Base-by-base conservation (phyloP, 495 filamentous ascomycete species). In the Parmelia sp. region DNA sequence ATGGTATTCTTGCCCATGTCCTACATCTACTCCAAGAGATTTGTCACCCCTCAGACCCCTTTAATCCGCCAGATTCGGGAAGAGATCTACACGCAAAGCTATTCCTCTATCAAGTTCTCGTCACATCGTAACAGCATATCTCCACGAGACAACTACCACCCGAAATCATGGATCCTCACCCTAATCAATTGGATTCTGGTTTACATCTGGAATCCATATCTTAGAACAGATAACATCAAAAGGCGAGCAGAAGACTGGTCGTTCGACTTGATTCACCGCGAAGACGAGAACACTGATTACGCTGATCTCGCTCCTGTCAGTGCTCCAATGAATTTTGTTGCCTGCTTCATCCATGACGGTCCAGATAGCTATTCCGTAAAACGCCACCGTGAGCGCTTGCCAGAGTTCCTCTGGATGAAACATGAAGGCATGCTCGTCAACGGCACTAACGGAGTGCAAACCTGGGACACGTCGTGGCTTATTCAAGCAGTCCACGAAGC, bases 381-480 rank as follows among this genome's bases (percentile, higher is more conserved):
- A 47, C 83, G 87, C 29, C 95, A 97, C 72, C 79, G 85, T 11
- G 90, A 97, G 67, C 83, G 90, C 21, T 73, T 94, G 29, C 77
- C 89, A 45, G 95, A 98, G 67, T 94, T 88, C 65, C 78, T 97
- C 65, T 98, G 95, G 95, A 78, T 97, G 62, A 96, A 93, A 47
- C 65, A 83, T 47, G 94, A 97, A 73, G 94, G 94, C 33, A 91
- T 98, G 89, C 79, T 97, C 25, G 86, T 87, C 74, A 97, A 97
- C 73, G 94, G 94, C 40, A 98, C 94, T 40, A 97, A 98, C 70
- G 94, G 94, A 21, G 91, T 96, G 19, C 94, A 98, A 75, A 88
- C 85, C 51, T 98, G 94, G 94, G 94, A 98, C 71, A 98, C 94
- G 0, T 81, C 90, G 1, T 97, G 96, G 71, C 75, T 88, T 47